These are phyloP conservation scores for Arachnopeziza araneosa DNA, from an alignment of 2,329 filamentous ascomycete species.

Conservation along the genomic window DNA sequence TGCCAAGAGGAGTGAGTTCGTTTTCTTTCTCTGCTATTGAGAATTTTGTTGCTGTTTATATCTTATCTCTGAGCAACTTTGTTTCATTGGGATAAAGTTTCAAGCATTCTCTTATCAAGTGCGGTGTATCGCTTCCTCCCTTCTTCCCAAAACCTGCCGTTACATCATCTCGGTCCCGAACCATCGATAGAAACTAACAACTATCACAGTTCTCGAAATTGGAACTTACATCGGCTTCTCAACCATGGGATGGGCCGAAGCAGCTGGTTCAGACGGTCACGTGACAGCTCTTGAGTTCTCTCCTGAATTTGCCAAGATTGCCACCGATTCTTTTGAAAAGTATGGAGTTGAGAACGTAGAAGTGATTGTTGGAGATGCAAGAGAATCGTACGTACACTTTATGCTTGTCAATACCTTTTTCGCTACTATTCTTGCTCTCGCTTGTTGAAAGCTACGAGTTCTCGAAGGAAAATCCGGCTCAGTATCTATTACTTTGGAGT, in stretches of 20 bases:
- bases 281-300: slow-evolving; percentile 41
- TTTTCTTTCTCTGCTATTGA: not conserved
- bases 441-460: too few species aligned
- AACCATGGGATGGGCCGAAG: slow-evolving; percentile 21
- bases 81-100: too few species aligned
- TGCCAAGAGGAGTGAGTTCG: slow-evolving; percentile 19
- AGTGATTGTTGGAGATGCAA: slow-evolving; percentile 42
- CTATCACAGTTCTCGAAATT: slow-evolving; percentile 24
- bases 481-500: too few species aligned
- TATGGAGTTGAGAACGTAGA: slow-evolving; percentile 40
- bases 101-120: too few species aligned
- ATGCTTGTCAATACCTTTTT: slow-evolving; percentile 11
- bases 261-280: slow-evolving; percentile 23
- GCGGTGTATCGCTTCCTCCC: too few species aligned
- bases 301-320: slow-evolving; percentile 38
- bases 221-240: slow-evolving; percentile 28
- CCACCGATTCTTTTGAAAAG: slow-evolving; percentile 36
- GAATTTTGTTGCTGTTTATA: not conserved
- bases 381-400: slow-evolving; percentile 37
- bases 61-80: too few species aligned
- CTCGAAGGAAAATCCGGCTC: too few species aligned
- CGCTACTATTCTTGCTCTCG: too few species aligned
- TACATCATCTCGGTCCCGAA: too few species aligned
- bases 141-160: too few species aligned
- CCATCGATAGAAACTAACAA: not conserved